A percentile compares a stretch with the other conserved stretches of the same genome.
These are phyloP conservation scores for Scheffersomyces cryptocercus DNA, from an alignment of 1,139 yeast species.

Conservation along the genomic window DNA sequence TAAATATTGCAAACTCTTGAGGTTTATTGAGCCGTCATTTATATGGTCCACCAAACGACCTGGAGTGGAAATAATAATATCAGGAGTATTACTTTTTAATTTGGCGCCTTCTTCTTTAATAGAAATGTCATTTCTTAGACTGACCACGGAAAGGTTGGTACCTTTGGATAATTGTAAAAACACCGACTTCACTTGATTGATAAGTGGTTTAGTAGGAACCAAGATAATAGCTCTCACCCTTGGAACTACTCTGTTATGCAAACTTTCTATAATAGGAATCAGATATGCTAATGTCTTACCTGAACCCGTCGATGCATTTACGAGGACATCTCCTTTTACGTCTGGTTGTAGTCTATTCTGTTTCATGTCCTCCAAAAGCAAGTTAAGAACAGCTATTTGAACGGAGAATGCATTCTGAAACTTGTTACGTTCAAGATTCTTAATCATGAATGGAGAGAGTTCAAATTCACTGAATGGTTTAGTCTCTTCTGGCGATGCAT, in stretches of 20 bases:
- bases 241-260: conserved; percentile 67
- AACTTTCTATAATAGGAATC: conserved; percentile 75
- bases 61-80: conserved; percentile 82
- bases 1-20: conserved; percentile 61
- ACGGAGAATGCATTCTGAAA: conserved; percentile 71
- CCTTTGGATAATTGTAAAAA: conserved; percentile 64
- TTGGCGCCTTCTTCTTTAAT: conserved; percentile 64
- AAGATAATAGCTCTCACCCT: conserved; percentile 72
- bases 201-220: conserved; percentile 89
- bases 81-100: conserved; percentile 57
- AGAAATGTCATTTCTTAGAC: conserved; percentile 60
- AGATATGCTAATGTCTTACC: conserved; percentile 94
- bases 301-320: conserved; percentile 94
- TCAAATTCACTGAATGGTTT: conserved; percentile 46
- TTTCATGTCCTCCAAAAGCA: conserved; percentile 51
- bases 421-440: conserved; percentile 48
- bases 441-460: conserved; percentile 40
- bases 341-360: conserved; percentile 57
- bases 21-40: conserved; percentile 32
- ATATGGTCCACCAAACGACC: conserved; percentile 94
- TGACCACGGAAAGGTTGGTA: conserved; percentile 59
- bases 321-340: conserved; percentile 70
- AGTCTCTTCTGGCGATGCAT: conserved; percentile 45
- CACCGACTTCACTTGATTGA: conserved; percentile 76
- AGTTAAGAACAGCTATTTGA: conserved; percentile 66